Evolutionary conservation across 2,329 filamentous ascomycete species (phyloP).

Genomic region (Dendrostoma leiphaemia): DNA sequence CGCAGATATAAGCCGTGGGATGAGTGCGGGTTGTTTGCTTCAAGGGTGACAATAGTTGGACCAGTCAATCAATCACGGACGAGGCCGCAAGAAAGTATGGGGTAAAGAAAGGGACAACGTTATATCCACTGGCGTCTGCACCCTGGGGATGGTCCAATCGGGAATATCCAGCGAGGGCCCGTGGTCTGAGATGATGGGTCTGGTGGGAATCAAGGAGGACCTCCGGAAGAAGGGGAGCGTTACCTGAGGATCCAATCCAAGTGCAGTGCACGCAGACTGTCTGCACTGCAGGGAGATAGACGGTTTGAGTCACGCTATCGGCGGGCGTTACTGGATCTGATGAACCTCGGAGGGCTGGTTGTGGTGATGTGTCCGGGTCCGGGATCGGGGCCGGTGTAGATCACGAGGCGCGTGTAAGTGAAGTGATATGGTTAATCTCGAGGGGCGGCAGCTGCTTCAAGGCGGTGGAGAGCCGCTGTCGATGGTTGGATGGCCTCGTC

Average conservation of each 20-base stretch:
- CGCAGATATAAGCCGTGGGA: not conserved
- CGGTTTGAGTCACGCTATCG: not conserved
- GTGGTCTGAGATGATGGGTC: constrained; percentile 7
- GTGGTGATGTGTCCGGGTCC: constrained; percentile 3
- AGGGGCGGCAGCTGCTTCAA: too few relatives aligned
- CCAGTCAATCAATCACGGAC: not conserved
- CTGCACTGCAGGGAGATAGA: not conserved
- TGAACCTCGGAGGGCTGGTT: not conserved
- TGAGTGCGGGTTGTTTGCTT: not conserved
- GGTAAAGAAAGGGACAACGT: not conserved
- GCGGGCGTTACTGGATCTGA: not conserved
- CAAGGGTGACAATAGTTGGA: not conserved
- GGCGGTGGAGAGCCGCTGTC: not conserved
- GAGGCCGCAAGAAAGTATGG: constrained; percentile 2
- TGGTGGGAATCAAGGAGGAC: not conserved
- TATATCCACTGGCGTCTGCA: not conserved
- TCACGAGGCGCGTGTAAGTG: too few relatives aligned
- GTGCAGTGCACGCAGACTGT: not conserved
- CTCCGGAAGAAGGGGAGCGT: not conserved
- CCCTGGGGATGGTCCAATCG: constrained; percentile 11
- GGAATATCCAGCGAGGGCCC: constrained; percentile 12
- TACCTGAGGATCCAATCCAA: not conserved
- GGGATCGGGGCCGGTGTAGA: too few relatives aligned
- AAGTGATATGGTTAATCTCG: too few relatives aligned
- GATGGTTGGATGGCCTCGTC: too few relatives aligned